These are phyloP conservation scores for Botryosphaeria dothidea DNA, from an alignment of 2,329 filamentous ascomycete genomes.

Conservation along the genomic window DNA sequence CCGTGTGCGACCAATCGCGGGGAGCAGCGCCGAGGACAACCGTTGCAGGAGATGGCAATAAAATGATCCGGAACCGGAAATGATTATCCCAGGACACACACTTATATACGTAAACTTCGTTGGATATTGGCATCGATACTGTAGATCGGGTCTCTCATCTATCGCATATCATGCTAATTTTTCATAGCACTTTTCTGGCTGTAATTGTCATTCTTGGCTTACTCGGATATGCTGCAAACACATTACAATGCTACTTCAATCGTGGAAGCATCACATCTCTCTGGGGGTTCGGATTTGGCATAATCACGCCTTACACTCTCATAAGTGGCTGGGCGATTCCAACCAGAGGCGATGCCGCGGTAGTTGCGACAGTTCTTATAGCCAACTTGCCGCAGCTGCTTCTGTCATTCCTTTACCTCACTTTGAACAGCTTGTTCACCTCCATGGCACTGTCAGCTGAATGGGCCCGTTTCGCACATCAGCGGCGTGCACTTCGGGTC, in stretches of 20 bases:
- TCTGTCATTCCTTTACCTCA: conserved; percentile 49
- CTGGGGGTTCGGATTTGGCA: background rate
- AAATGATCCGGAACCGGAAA: background rate
- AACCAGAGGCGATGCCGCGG: background rate
- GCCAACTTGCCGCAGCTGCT: conserved; percentile 52
- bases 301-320: background rate
- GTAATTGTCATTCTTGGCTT: background rate
- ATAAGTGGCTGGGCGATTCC: background rate
- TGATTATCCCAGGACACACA: background rate
- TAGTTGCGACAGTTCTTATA: conserved; percentile 33
- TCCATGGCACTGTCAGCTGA: conserved; percentile 50
- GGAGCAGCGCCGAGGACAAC: background rate
- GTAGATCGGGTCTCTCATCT: background rate
- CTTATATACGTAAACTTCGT: background rate
- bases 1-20: background rate
- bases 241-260: background rate
- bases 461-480: conserved; percentile 41
- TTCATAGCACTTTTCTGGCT: background rate
- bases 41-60: background rate
- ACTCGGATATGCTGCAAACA: background rate
- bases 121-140: background rate
- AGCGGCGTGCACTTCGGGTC: conserved; percentile 39
- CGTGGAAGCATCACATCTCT: background rate
- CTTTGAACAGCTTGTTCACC: conserved; percentile 49
- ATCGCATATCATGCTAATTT: background rate